Base-by-base conservation (phyloP, 768 basidiomycete species). In the Boletus tylopilopsis region DNA sequence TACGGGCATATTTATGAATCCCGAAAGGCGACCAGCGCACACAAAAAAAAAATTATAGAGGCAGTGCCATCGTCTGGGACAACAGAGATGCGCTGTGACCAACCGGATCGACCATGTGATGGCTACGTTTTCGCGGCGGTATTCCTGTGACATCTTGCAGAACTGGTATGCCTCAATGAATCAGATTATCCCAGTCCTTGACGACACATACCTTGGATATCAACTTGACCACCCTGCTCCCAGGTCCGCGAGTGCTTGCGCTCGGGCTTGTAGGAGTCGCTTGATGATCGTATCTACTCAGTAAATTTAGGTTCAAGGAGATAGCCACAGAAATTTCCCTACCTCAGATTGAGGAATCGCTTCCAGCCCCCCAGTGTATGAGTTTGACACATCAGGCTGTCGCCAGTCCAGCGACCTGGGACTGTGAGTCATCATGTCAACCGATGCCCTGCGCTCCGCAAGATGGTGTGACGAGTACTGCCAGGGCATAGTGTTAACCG, bases 181-280 rank as follows among this genome's bases (percentile, higher is more conserved):
- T 57, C 38, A 56, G 45, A 42, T 50, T 38, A 29, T 43, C 38
- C 42, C 24, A 25, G 30, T 42, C 51, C 53, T 44, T 56, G 50
- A 52, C 49, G 47, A 50, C 53, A 56, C 58, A n/a, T 33, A 68
- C 68, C 47, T 1, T 59, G 67, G 29, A 68, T 59, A 32, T 68
- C 64, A 68, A 70, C 62, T 36, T 59, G 67, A 30, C 67, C 69
- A 56, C 66, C 69, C 59, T 76, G 79, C 53, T 84, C 83, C 83
- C 83, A 85, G 50, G 70, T 77, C 59, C 83, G 74, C 57, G 76
- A 71, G 67, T 84, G 82, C 62, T 84, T 85, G 67, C 82, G 73
- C 59, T 62, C 72, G 47, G 67, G 63, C 68, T 62, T 66, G 67
- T 58, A 68, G 57, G 59, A 66, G 67, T 64, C 62, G 67, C 67